phyloP scores from a whole-genome alignment of 2,329 filamentous ascomycete species.

The Sporothrix brunneoviolacea region DNA sequence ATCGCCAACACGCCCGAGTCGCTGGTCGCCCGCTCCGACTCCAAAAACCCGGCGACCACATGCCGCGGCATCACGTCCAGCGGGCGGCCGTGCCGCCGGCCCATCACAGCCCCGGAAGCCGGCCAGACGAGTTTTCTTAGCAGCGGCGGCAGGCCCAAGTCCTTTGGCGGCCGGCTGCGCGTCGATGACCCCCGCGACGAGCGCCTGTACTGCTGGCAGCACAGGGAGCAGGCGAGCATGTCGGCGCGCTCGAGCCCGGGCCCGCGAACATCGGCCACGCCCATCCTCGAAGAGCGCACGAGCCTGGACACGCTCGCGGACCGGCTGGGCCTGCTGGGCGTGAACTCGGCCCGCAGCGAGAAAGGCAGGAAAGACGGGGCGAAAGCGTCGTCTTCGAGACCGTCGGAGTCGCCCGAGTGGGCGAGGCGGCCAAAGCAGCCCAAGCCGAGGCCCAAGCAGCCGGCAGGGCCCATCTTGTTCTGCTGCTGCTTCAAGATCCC shows the following conservation, averaged over 20 bases:
- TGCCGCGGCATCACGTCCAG: slow-evolving; percentile 80
- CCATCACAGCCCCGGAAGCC: slow-evolving; percentile 45
- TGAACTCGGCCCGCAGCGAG: slow-evolving; percentile 32
- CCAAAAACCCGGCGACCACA: slow-evolving; percentile 73
- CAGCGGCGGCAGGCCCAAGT: background rate
- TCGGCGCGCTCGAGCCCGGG: slow-evolving; percentile 41
- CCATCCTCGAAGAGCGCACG: slow-evolving; percentile 57
- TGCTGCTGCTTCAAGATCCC: slow-evolving; percentile 51
- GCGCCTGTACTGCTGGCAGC: slow-evolving; percentile 86
- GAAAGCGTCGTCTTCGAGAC: slow-evolving; percentile 4
- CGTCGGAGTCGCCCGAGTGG: background rate
- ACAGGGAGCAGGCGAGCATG: slow-evolving; percentile 72
- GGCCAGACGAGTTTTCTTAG: slow-evolving; percentile 15
- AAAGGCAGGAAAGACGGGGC: slow-evolving; percentile 16
- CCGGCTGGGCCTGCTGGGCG: slow-evolving; percentile 65
- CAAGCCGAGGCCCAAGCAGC: background rate
- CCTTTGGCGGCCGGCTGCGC: slow-evolving; percentile 27
- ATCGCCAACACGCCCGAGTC: slow-evolving; percentile 74
- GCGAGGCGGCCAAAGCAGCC: background rate
- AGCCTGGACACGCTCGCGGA: slow-evolving; percentile 86
- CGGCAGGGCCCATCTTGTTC: slow-evolving; percentile 21
- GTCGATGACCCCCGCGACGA: slow-evolving; percentile 48
- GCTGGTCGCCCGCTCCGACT: slow-evolving; percentile 70
- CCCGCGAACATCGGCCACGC: slow-evolving; percentile 36
- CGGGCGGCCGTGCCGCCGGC: slow-evolving; percentile 76